A percentile compares a stretch with the other conserved stretches of the same genome.
These are phyloP conservation scores for Tulasnella sp. DNA, from an alignment of 768 basidiomycete species.

Conservation along the genomic window DNA sequence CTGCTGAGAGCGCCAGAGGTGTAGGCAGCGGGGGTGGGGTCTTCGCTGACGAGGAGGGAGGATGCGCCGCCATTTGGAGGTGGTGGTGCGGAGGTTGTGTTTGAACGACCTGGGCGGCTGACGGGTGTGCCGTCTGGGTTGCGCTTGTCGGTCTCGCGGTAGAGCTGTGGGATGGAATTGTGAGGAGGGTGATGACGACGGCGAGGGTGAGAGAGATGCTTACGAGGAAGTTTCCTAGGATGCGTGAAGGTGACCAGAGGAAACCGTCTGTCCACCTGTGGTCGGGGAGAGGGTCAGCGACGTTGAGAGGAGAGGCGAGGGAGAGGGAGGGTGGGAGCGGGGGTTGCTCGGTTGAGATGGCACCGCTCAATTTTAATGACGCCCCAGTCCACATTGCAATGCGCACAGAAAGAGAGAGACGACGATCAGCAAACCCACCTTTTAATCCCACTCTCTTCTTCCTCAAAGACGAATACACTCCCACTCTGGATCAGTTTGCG, in stretches of 20 bases:
- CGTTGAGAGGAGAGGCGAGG: neutral
- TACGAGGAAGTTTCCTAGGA: slow-evolving; percentile 81
- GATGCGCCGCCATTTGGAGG: slow-evolving; percentile 3
- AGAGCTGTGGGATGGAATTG: slow-evolving; percentile 35
- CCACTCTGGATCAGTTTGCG: slow-evolving; percentile 87
- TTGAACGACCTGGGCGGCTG: slow-evolving; percentile 6
- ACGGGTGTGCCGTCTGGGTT: neutral
- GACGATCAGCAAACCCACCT: slow-evolving; percentile 25
- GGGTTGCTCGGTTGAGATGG: neutral
- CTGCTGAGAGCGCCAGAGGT: slow-evolving; percentile 26
- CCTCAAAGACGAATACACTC: slow-evolving; percentile 94
- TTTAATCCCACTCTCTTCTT: slow-evolving; percentile 94
- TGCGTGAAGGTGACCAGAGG: slow-evolving; percentile 88
- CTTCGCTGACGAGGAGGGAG: slow-evolving; percentile 9
- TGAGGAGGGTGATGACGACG: neutral
- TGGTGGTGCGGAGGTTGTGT: neutral
- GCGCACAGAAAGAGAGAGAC: neutral
- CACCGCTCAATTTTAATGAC: neutral
- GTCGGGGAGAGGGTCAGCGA: neutral
- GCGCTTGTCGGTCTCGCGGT: slow-evolving; percentile 80
- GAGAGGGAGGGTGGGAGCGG: neutral
- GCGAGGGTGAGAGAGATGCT: slow-evolving; percentile 14
- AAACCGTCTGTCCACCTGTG: slow-evolving; percentile 83
- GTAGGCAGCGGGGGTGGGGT: slow-evolving; percentile 25
- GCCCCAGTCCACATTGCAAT: neutral